phyloP scores from a whole-genome alignment of 345 rosid genomes.

The Boechera stricta region DNA sequence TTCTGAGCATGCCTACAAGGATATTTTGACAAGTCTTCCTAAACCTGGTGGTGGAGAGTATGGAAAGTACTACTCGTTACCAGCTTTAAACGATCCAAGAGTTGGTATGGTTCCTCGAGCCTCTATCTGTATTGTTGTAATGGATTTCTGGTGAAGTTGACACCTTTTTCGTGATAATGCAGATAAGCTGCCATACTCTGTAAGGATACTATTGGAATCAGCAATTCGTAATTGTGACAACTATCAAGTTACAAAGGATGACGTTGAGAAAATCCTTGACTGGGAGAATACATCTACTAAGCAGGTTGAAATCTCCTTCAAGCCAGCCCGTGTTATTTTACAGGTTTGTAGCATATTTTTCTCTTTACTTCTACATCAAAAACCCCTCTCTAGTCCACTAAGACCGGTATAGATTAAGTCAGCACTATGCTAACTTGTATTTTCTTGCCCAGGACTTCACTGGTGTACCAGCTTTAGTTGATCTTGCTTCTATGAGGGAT shows the following conservation, averaged over 20 bases:
- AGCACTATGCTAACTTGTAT: neutral
- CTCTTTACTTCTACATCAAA: conserved; percentile 44
- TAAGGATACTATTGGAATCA: conserved; percentile 82
- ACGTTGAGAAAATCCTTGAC: conserved; percentile 84
- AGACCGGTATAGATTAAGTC: conserved; percentile 38
- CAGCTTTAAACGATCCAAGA: conserved; percentile 81
- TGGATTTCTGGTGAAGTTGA: conserved; percentile 10
- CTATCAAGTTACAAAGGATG: conserved; percentile 80
- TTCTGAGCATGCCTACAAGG: conserved; percentile 76
- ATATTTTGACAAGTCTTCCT: conserved; percentile 66
- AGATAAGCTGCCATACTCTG: conserved; percentile 79
- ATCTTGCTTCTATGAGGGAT: conserved; percentile 92
- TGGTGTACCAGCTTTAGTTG: conserved; percentile 87
- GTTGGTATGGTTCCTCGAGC: conserved; percentile 53
- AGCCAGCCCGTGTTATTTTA: conserved; percentile 84
- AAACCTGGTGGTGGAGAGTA: conserved; percentile 87
- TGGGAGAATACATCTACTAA: conserved; percentile 81
- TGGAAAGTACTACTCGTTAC: conserved; percentile 75
- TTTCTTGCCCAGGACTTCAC: conserved; percentile 70
- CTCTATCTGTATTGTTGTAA: conserved; percentile 44
- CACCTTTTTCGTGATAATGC: conserved; percentile 22
- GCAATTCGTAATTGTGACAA: conserved; percentile 86
- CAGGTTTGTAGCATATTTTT: conserved; percentile 53
- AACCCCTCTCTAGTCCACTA: conserved; percentile 63
- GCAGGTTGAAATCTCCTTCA: conserved; percentile 90